Conservation (phyloP, 2,329 filamentous ascomycete genomes). For the Alternaria infectoria region DNA sequence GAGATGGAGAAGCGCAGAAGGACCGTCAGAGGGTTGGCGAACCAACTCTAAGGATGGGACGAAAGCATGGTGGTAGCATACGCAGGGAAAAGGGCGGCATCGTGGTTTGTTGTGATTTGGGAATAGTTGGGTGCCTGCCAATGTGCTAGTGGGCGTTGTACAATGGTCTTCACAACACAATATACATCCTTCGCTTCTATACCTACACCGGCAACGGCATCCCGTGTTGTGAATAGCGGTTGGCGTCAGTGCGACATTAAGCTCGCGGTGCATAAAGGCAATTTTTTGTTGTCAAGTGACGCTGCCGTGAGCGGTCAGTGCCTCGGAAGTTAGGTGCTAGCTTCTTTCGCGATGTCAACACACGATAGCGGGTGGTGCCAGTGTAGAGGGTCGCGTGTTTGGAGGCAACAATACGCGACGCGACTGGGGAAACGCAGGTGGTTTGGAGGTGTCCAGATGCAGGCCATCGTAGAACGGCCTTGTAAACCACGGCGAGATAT, state of each 20-base stretch:
- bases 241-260: not conserved
- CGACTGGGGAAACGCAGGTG: not conserved
- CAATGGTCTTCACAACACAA: slow-evolving; percentile 5
- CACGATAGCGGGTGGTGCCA: not conserved
- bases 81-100: not conserved
- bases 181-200: slow-evolving; percentile 11
- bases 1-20: slow-evolving; percentile 20
- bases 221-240: not conserved
- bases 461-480: not conserved
- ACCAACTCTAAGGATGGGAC: not conserved
- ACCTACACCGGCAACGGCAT: not conserved
- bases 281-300: not conserved
- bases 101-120: not conserved
- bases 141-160: not conserved
- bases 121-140: not conserved
- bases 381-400: not conserved
- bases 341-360: not conserved
- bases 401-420: not conserved
- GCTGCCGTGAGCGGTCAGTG: not conserved
- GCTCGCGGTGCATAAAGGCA: not conserved
- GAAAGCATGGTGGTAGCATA: not conserved
- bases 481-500: not conserved
- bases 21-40: not conserved
- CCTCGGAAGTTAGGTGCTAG: not conserved
- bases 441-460: not conserved